These are phyloP conservation scores for Triangularia setosa DNA, from an alignment of 2,329 filamentous ascomycete genomes.

Conservation along the genomic window DNA sequence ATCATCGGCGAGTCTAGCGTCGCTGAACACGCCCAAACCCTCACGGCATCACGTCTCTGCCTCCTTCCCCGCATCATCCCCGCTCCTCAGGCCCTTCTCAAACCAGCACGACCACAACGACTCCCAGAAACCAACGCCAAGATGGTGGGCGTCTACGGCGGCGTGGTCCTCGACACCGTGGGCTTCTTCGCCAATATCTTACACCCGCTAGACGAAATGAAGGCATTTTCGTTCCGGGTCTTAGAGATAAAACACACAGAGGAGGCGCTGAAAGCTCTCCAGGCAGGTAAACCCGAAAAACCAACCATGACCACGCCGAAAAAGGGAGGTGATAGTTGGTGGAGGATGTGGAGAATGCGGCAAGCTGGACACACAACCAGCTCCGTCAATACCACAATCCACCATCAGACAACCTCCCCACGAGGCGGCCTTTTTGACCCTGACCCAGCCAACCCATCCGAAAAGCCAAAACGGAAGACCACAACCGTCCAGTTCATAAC, in stretches of 20 bases:
- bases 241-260: constrained; percentile 46
- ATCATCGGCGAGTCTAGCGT: constrained; percentile 60
- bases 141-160: constrained; percentile 57
- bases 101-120: constrained; percentile 49
- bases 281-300: constrained; percentile 14
- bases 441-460: background rate
- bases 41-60: constrained; percentile 56
- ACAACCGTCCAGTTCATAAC: background rate
- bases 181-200: constrained; percentile 62
- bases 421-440: background rate
- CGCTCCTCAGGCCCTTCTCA: constrained; percentile 59
- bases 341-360: background rate
- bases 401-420: background rate
- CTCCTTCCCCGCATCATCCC: constrained; percentile 58
- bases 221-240: constrained; percentile 46
- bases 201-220: constrained; percentile 49
- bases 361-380: no score
- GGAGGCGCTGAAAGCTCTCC: constrained; percentile 19
- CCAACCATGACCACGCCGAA: background rate
- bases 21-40: constrained; percentile 53
- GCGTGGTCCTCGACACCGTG: constrained; percentile 50
- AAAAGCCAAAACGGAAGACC: background rate
- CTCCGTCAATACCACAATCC: background rate
- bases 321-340: background rate
- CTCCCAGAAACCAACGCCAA: constrained; percentile 53